A percentile compares a stretch with the other conserved stretches of the same genome.
These are phyloP conservation scores for Spergularia bocconei DNA, from an alignment of 148 eudicot species.

Conservation along the genomic window DNA sequence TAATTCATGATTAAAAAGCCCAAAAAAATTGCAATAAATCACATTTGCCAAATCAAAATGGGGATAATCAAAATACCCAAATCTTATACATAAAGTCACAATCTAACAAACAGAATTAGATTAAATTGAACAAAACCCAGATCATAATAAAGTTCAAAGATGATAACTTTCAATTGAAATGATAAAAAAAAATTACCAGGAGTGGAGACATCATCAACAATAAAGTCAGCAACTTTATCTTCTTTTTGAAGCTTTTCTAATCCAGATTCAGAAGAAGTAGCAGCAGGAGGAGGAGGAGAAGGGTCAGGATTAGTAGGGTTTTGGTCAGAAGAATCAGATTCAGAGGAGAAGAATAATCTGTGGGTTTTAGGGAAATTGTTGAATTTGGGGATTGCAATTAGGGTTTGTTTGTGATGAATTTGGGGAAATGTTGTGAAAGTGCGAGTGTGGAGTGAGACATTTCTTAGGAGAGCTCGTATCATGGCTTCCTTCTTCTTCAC, in stretches of 20 bases:
- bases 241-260: conserved; percentile 17
- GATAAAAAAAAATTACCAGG: conserved; percentile 32
- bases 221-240: conserved; percentile 21
- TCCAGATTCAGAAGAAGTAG: conserved; percentile 5
- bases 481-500: conserved; percentile 26
- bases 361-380: conserved; percentile 11
- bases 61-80: too few species aligned
- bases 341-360: conserved; percentile 50
- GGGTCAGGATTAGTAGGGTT: conserved; percentile 31
- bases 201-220: conserved; percentile 52
- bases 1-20: too few species aligned
- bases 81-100: not conserved
- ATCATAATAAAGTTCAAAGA: too few species aligned
- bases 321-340: conserved; percentile 32
- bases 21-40: too few species aligned
- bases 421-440: conserved; percentile 24
- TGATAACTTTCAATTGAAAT: not conserved
- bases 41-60: too few species aligned
- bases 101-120: not conserved
- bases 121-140: not conserved
- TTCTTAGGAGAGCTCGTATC: conserved; percentile 46
- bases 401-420: conserved; percentile 20
- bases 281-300: not conserved
- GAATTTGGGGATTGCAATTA: conserved; percentile 8
- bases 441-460: conserved; percentile 27